phyloP scores from a whole-genome alignment of 768 basidiomycete genomes.

The Psilocybe cubensis region DNA sequence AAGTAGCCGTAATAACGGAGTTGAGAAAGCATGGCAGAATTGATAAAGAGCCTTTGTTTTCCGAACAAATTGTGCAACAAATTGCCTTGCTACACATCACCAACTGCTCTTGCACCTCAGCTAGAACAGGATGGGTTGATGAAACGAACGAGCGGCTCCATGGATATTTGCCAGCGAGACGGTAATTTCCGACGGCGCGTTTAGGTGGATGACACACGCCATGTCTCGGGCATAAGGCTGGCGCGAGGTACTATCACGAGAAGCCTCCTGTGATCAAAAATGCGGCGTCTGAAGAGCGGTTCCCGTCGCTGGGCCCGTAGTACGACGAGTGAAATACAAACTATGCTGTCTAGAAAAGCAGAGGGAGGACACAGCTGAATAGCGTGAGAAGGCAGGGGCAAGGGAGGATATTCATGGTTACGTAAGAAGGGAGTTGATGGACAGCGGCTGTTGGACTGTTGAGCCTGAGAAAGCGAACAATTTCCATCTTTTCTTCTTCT shows the following conservation, averaged over 20 bases:
- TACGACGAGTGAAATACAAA: not conserved
- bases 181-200: not conserved
- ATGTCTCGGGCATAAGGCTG: not conserved
- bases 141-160: too few relatives aligned
- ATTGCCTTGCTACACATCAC: too few relatives aligned
- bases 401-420: conserved; percentile 9
- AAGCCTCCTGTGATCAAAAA: not conserved
- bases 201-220: conserved; percentile 4
- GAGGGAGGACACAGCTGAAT: not conserved
- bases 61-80: too few relatives aligned
- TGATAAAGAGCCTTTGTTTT: too few relatives aligned
- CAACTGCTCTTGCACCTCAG: too few relatives aligned
- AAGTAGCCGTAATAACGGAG: too few relatives aligned
- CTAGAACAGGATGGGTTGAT: not conserved
- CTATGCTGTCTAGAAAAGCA: not conserved
- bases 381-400: conserved; percentile 14
- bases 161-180: not conserved
- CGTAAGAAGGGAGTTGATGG: conserved; percentile 18
- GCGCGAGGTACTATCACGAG: not conserved
- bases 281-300: not conserved
- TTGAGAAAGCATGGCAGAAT: too few relatives aligned
- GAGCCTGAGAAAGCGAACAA: conserved; percentile 18
- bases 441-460: conserved; percentile 16
- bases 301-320: not conserved
- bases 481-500: conserved; percentile 7